phyloP scores from a whole-genome alignment of 495 filamentous ascomycete species.

The Echria macrotheca region DNA sequence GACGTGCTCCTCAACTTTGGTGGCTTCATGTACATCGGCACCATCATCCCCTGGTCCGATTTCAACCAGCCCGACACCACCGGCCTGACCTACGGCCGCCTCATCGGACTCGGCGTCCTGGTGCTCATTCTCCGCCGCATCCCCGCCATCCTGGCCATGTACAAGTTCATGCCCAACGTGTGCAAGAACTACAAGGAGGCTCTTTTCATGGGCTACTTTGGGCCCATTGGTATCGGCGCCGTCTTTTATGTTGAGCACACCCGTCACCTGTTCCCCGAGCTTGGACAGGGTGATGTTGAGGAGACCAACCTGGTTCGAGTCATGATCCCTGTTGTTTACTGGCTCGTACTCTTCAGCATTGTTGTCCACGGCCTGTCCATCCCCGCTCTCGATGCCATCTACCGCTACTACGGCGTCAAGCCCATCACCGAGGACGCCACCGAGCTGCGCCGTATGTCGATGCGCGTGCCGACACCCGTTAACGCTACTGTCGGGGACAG shows the following conservation, averaged over 20 bases:
- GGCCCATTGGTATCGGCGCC: slow-evolving; percentile 81
- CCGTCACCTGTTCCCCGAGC: slow-evolving; percentile 47
- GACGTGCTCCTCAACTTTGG: slow-evolving; percentile 69
- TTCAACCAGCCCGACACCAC: slow-evolving; percentile 37
- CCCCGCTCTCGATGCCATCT: slow-evolving; percentile 45
- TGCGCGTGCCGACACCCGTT: slow-evolving; percentile 44
- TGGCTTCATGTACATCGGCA: slow-evolving; percentile 83
- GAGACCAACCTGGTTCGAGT: slow-evolving; percentile 33
- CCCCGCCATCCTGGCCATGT: slow-evolving; percentile 31
- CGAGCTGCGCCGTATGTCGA: slow-evolving; percentile 43
- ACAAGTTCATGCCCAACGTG: slow-evolving; percentile 65
- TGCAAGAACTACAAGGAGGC: slow-evolving; percentile 55
- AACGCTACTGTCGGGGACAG: slow-evolving; percentile 41
- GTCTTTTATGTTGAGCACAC: slow-evolving; percentile 74
- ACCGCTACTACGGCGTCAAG: slow-evolving; percentile 38
- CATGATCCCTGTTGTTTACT: slow-evolving; percentile 53
- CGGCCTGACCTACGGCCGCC: slow-evolving; percentile 40
- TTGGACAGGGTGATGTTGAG: slow-evolving; percentile 45
- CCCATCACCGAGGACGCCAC: slow-evolving; percentile 49
- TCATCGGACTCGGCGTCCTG: slow-evolving; percentile 66
- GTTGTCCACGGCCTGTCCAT: slow-evolving; percentile 54
- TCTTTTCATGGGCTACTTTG: slow-evolving; percentile 82
- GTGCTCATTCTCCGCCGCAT: slow-evolving; percentile 60
- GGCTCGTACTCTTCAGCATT: slow-evolving; percentile 54
- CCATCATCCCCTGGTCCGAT: slow-evolving; percentile 67